Evolutionary conservation across 2,329 filamentous ascomycete genomes (phyloP).

Genomic region (Magnaporthiopsis poae): DNA sequence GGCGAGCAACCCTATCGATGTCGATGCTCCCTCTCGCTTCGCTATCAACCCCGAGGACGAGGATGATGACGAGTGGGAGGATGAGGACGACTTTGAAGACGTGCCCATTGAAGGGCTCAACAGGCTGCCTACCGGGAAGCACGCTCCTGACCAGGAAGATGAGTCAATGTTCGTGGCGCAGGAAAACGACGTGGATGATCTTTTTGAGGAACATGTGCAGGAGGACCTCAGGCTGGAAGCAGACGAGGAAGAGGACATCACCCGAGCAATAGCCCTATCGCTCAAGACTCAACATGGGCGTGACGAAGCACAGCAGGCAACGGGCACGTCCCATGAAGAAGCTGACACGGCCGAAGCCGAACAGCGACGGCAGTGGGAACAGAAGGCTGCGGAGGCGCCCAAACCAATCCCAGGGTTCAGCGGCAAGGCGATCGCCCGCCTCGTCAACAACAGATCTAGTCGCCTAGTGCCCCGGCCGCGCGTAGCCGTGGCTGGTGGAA

Average conservation of each 20-base stretch:
- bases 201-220: slow-evolving; percentile 24
- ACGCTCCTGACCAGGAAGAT: slow-evolving; percentile 23
- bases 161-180: slow-evolving; percentile 48
- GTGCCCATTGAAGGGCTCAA: slow-evolving; percentile 86
- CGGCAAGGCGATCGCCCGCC: slow-evolving; percentile 57
- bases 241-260: slow-evolving; percentile 53
- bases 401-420: slow-evolving; percentile 42
- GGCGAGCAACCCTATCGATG: slow-evolving; percentile 80
- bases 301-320: background rate
- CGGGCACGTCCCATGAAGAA: slow-evolving; percentile 21
- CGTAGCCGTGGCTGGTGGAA: slow-evolving; percentile 27
- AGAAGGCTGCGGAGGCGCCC: slow-evolving; percentile 40
- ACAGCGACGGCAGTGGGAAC: slow-evolving; percentile 49
- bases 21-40: slow-evolving; percentile 58
- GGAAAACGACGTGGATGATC: slow-evolving; percentile 17
- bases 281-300: slow-evolving; percentile 55
- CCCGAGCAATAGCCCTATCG: slow-evolving; percentile 75
- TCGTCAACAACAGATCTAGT: slow-evolving; percentile 65
- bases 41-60: slow-evolving; percentile 48
- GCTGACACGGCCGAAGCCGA: slow-evolving; percentile 28
- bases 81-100: slow-evolving; percentile 80
- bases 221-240: slow-evolving; percentile 15
- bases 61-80: slow-evolving; percentile 59
- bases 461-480: slow-evolving; percentile 23
- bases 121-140: slow-evolving; percentile 55